Evolutionary conservation across 805 yeast genomes (phyloP), one percentile per base, ranked within the genome.

Genomic region (Hanseniaspora jakobsenii): DNA sequence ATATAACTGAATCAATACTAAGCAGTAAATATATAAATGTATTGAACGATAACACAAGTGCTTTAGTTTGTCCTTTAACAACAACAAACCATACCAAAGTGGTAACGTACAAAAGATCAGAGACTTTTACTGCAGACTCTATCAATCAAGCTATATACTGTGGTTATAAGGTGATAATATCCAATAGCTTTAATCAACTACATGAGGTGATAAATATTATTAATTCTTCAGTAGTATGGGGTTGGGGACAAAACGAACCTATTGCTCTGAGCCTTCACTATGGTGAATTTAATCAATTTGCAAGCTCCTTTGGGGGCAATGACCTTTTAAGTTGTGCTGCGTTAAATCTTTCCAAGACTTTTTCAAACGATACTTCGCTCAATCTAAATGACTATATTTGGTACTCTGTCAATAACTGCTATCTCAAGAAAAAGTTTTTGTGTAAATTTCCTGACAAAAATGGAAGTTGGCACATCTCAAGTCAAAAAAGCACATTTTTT

Each of bases 361-460:
- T 39, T 16, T 54, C 54, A 38, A 48, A 55, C n/a, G 72, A 74
- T 0, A 59, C 54, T 56, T 79, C 73, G 0, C 55, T 57, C 2
- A 47, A 69, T 14, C 44, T 48, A 21, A 59, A 54, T 49, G 29
- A 39, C 2, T 31, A 53, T 3, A 24, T 44, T 3, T 83, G 85
- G 2, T 81, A 89, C 84, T 45, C 48, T 4, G 78, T 82, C 0
- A 71, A 66, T 12, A 73, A 84, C 52, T 89, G 97, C 61, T 76
- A 78, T 52, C 59, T 63, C 0, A 52, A 64, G 22, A 62, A 68
- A 45, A 63, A 60, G 4, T 74, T 69, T 18, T 73, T 80, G 2
- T 89, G 97, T 60, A 42, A 21, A 17, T 66, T 66, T 36, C 39
- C 48, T 1, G 47, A 53, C 2, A 51, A 66, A 30, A 63, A 70